Base-by-base conservation (phyloP, 2,329 filamentous ascomycete genomes). In the Ascochyta rabiei region DNA sequence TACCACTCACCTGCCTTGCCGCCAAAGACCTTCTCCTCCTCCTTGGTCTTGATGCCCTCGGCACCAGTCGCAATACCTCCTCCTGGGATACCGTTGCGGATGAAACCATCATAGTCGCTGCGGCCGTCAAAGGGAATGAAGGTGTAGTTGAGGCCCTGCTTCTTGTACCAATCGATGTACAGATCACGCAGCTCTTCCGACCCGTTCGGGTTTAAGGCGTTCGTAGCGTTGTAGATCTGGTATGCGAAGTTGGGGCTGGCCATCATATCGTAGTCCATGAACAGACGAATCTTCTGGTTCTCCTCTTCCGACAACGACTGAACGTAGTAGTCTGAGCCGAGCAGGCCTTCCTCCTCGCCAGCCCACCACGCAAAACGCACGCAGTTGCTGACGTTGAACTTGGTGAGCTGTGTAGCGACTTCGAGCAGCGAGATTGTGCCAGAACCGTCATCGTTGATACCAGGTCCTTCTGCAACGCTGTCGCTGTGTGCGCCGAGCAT, bases 251-350 rank as follows among this genome's bases (percentile, higher is more conserved):
- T 76, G 13, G 75, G 75, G 23, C 61, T 67, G 13, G 66, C 75
- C 67, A 77, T 75, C 76, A 78, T 78, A 56, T 78, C 76, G 62
- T 77, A 78, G 59, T 78, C 75, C 68, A 78, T 76, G 62, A 77
- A 77, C 15, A 76, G 67, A 24, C 74, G 70, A 40, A 78, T 75
- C 62, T 76, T 76, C 53, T 64, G 54, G 53, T 75, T 74, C 55
- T 77, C 75, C 15, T 64, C 62, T 9, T 69, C 60, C 0, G 73
- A 60, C 12, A 76, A 64, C 21, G 63, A 60, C 26, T 63, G 60
- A 19, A 76, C 74, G 48, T 77, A 77, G 67, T 76, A 76, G 49
- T 71, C 68, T 2, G 70, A 73, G 15, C 76, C 76, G 3, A 78
- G 67, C 2, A 77, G 61, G 8, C 75, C 75, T 46, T 75, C 74